Percentiles rank a stretch among this genome's conserved stretches.
Evolutionary conservation across 768 basidiomycete genomes (phyloP).

Genomic region (Lepiota venenata): DNA sequence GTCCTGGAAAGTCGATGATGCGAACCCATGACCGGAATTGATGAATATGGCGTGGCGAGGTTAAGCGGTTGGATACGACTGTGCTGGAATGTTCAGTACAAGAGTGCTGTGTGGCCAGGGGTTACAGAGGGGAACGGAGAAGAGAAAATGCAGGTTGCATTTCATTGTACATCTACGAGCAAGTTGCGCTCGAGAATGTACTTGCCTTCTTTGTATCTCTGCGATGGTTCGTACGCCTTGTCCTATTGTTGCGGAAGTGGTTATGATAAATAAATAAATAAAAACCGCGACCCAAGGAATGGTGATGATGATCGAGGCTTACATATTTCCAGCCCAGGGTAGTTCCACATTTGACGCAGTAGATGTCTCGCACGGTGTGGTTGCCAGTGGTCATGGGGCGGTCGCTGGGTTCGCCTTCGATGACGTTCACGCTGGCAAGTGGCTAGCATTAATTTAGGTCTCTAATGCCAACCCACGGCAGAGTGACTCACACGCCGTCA

Average conservation of each 20-base stretch:
- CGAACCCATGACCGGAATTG: conserved; percentile 16
- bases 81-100: conserved; percentile 5
- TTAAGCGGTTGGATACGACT: not conserved
- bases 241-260: conserved; percentile 53
- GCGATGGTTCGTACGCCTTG: conserved; percentile 81
- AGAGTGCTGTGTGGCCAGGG: not conserved
- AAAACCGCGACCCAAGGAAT: not conserved
- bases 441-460: conserved; percentile 11
- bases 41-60: conserved; percentile 16
- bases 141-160: conserved; percentile 5
- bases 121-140: not conserved
- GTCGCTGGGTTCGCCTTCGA: conserved; percentile 87
- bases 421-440: conserved; percentile 76
- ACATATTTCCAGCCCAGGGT: conserved; percentile 99
- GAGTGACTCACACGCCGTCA: conserved; percentile 75
- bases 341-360: conserved; percentile 85
- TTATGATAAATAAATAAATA: conserved; percentile 9
- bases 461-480: not conserved
- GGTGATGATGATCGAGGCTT: conserved; percentile 26
- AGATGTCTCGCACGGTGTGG: conserved; percentile 95
- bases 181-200: conserved; percentile 95
- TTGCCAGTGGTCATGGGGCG: conserved; percentile 96
- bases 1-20: conserved; percentile 21
- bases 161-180: conserved; percentile 80
- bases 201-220: conserved; percentile 99